phyloP scores from a whole-genome alignment of 208 protist genomes.

The Acanthamoeba lenticulata region DNA sequence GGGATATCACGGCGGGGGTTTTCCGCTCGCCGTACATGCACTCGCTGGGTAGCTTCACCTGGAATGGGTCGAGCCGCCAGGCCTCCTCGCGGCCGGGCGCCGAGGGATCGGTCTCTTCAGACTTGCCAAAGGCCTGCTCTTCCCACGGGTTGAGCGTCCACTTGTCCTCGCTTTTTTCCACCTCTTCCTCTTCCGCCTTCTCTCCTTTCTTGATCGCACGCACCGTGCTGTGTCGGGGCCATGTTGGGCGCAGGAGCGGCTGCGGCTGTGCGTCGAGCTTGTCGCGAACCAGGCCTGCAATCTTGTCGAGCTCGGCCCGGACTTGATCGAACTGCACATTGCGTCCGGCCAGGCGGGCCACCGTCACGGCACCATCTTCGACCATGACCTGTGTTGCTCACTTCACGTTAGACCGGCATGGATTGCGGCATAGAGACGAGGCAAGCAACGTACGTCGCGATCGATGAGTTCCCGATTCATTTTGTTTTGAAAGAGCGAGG shows the following conservation, averaged over 20 bases:
- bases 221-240: too few species aligned
- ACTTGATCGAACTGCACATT: neutral
- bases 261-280: neutral
- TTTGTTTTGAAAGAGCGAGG: neutral
- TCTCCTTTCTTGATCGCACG: too few species aligned
- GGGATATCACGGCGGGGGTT: neutral
- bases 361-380: neutral
- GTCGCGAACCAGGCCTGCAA: neutral
- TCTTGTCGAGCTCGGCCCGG: neutral
- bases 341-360: neutral
- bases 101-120: neutral
- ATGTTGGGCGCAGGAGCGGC: too few species aligned
- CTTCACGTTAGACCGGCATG: too few species aligned
- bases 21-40: neutral
- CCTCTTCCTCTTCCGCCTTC: neutral
- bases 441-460: neutral
- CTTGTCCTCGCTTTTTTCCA: neutral
- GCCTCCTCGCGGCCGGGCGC: neutral
- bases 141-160: constrained; percentile 1
- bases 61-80: constrained; percentile 15
- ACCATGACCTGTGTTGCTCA: neutral
- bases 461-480: constrained; percentile 3
- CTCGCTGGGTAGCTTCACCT: neutral
- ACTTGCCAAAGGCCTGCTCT: neutral
- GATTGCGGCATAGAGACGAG: neutral